These are phyloP conservation scores for Pugionium dolabratum DNA, from an alignment of 345 rosid genomes.

Conservation along the genomic window DNA sequence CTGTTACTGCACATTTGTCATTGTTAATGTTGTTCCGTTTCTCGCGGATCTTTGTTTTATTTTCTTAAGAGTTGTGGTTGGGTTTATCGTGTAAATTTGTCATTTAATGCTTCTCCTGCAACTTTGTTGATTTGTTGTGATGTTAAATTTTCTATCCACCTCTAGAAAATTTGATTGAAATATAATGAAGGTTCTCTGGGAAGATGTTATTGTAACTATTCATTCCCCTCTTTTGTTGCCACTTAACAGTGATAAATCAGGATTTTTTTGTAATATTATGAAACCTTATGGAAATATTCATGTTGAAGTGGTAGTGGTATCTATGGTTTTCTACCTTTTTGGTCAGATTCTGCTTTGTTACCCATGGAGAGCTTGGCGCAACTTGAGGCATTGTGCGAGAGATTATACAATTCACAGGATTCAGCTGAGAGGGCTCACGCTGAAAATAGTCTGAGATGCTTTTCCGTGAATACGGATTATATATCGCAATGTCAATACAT, in stretches of 20 bases:
- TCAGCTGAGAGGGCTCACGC: conserved; percentile 89
- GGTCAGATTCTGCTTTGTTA: conserved; percentile 40
- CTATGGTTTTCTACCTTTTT: conserved; percentile 40
- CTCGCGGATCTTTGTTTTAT: conserved; percentile 19
- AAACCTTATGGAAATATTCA: conserved; percentile 26
- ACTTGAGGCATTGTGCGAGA: conserved; percentile 95
- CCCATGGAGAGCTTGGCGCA: conserved; percentile 97
- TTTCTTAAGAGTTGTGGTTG: not conserved
- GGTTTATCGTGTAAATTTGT: conserved; percentile 16
- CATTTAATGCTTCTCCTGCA: conserved; percentile 9
- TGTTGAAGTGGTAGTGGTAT: conserved; percentile 36
- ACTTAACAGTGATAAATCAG: conserved; percentile 17
- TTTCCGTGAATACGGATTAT: conserved; percentile 83
- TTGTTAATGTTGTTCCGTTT: conserved; percentile 28
- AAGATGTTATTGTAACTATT: conserved; percentile 27
- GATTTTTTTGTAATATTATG: conserved; percentile 18
- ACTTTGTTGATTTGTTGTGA: conserved; percentile 15
- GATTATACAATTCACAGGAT: conserved; percentile 91
- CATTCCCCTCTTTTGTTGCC: conserved; percentile 24
- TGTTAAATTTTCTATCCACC: conserved; percentile 12
- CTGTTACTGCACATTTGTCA: conserved; percentile 15
- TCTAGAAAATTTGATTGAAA: conserved; percentile 23
- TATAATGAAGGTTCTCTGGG: conserved; percentile 14
- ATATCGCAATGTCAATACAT: conserved; percentile 96
- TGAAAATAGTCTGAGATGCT: conserved; percentile 89